Conservation (phyloP, 495 filamentous ascomycete species). For the Echria macrotheca region DNA sequence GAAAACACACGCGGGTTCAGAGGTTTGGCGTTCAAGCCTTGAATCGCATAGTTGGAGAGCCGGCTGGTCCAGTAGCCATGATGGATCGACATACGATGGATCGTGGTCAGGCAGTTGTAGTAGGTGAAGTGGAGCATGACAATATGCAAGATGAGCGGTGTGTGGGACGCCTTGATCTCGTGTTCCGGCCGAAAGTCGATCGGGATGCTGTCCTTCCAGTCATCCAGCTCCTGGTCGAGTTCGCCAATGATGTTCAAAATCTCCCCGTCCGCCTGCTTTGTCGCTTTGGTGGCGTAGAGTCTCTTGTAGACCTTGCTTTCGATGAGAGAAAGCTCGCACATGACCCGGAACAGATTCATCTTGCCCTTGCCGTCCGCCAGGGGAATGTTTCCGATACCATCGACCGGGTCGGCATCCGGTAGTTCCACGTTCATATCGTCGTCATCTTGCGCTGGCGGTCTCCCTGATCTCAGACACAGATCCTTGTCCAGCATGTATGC, state of each 20-base stretch:
- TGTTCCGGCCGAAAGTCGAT: conserved; percentile 91
- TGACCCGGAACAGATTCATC: conserved; percentile 85
- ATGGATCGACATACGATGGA: conserved; percentile 97
- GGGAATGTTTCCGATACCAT: conserved; percentile 91
- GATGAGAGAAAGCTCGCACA: conserved; percentile 88
- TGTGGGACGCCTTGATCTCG: conserved; percentile 86
- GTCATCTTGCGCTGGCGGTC: conserved; percentile 92
- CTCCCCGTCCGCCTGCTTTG: conserved; percentile 88
- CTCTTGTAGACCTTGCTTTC: conserved; percentile 91
- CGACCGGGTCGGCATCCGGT: conserved; percentile 81
- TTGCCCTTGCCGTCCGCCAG: conserved; percentile 85
- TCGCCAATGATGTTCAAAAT: conserved; percentile 93
- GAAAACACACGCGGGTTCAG: conserved; percentile 91
- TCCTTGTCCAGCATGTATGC: conserved; percentile 95
- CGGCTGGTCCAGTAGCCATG: conserved; percentile 98
- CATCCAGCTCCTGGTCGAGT: conserved; percentile 85
- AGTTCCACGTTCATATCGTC: conserved; percentile 98
- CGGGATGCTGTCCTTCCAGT: conserved; percentile 94
- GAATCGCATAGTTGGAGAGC: conserved; percentile 89
- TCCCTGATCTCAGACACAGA: conserved; percentile 84
- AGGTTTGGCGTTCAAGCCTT: conserved; percentile 82
- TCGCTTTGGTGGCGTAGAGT: conserved; percentile 87
- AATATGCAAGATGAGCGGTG: conserved; percentile 84
- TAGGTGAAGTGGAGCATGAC: conserved; percentile 93
- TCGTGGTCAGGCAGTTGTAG: conserved; percentile 96